Evolutionary conservation across 2,329 filamentous ascomycete species (phyloP), one percentile per base, ranked within the genome.

Genomic region (Trichoderma endophyticum): DNA sequence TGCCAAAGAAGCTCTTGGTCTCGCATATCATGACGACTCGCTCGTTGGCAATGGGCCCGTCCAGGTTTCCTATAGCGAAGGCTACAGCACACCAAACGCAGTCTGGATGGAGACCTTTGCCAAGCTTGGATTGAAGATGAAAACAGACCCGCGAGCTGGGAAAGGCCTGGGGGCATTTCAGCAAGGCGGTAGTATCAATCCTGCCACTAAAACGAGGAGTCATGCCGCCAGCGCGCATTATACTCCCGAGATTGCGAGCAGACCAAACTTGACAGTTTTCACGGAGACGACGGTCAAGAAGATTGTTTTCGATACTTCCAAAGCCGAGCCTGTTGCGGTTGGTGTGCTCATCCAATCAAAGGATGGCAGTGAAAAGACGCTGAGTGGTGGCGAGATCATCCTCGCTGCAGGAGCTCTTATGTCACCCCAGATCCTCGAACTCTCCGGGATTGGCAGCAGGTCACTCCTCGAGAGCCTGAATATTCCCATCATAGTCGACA

Each of bases 101-200:
- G 80, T 80, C 1, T 84, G 82, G 82, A 76, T 81, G 51, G 73
- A 81, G 60, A 78, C 80, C 1, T 83, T 83, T 71, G 75, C 75
- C 9, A 76, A 75, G 4, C 76, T 82, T 11, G 80, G 80, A 3
- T 72, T 82, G 6, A 71, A 78, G n/a, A 75, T 79, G 74, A 79
- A 76, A 32, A 73, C 74, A 6, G 82, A 83, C 68, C 79, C 80
- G 6, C 76, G 81, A 6, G 74, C 72, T 0, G 80, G 79, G 7
- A 76, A 73, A 28, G 77, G 77, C 0, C 39, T 78, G n/a, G 80
- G 80, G 7, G 80, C 77, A 5, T 81, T 80, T 72, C 79, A 80
- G 48, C 79, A 80, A 54, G 73, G 78, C 24, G 77, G 75, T 2
- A 78, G 75, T 39, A 79, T 82, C 62, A 77, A 82, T 65, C 77